Evolutionary conservation across 176 grass and related monocot species (phyloP).

Genomic region (Aegilops longissima): DNA sequence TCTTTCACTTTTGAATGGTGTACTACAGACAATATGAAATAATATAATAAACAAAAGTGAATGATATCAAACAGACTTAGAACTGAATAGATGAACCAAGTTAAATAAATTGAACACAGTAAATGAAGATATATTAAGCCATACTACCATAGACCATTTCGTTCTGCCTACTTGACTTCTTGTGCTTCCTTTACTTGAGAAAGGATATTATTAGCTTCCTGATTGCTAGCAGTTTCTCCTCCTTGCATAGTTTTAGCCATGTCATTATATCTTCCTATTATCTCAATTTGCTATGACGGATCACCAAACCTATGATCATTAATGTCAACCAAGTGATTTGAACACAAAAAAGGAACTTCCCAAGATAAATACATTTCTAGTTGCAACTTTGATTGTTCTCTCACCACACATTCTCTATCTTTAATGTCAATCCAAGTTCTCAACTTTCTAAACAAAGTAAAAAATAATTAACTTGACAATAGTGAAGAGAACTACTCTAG

Average conservation of each 20-base stretch:
- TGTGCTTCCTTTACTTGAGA: slow-evolving; percentile 59
- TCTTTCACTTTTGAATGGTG: too few species aligned
- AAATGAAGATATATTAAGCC: neutral
- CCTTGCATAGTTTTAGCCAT: slow-evolving; percentile 22
- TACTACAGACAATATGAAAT: neutral
- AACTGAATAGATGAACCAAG: slow-evolving; percentile 20
- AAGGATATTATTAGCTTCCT: slow-evolving; percentile 48
- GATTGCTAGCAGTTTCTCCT: slow-evolving; percentile 23
- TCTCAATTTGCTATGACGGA: slow-evolving; percentile 53
- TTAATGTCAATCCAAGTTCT: neutral
- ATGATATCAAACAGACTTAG: neutral
- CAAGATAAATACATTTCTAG: slow-evolving; percentile 53
- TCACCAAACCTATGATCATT: slow-evolving; percentile 9
- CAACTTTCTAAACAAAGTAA: slow-evolving; percentile 36
- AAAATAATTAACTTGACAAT: slow-evolving; percentile 12
- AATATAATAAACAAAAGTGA: neutral
- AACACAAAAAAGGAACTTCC: neutral
- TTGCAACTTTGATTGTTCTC: slow-evolving; percentile 39
- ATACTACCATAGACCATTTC: slow-evolving; percentile 35
- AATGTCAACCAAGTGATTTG: neutral
- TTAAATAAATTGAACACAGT: neutral
- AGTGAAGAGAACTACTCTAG: slow-evolving; percentile 2
- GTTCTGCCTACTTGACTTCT: slow-evolving; percentile 39
- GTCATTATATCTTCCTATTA: slow-evolving; percentile 55
- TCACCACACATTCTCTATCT: slow-evolving; percentile 37